These are phyloP conservation scores for Truncatella angustata DNA, from an alignment of 2,329 filamentous ascomycete genomes.

Conservation along the genomic window DNA sequence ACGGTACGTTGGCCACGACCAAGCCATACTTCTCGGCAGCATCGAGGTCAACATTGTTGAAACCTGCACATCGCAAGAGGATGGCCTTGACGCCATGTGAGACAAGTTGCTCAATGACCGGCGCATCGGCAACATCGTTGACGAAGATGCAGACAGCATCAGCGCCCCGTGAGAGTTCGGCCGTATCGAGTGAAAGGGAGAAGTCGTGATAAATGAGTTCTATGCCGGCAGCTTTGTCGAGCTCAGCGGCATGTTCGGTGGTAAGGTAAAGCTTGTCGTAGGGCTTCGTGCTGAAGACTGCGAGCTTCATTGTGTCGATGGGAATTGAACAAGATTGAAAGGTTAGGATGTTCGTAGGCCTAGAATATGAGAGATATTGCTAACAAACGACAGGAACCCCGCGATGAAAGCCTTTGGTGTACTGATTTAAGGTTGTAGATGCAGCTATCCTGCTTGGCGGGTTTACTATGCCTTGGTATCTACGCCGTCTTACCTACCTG, in stretches of 20 bases:
- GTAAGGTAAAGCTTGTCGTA: slow-evolving; percentile 59
- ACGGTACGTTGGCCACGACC: slow-evolving; percentile 64
- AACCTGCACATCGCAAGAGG: slow-evolving; percentile 66
- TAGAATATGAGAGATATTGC: no score
- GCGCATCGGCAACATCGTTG: slow-evolving; percentile 56
- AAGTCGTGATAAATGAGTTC: slow-evolving; percentile 59
- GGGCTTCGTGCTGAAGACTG: slow-evolving; percentile 63
- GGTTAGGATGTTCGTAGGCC: no score
- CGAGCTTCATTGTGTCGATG: slow-evolving; percentile 47
- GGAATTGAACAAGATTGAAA: neutral
- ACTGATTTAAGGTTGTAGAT: no score
- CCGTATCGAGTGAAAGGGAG: slow-evolving; percentile 54
- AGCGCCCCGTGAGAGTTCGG: slow-evolving; percentile 47
- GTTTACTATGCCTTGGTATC: no score
- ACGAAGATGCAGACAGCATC: slow-evolving; percentile 67
- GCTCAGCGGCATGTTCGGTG: slow-evolving; percentile 35
- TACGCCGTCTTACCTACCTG: neutral
- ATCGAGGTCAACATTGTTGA: slow-evolving; percentile 64
- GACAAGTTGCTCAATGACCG: slow-evolving; percentile 51
- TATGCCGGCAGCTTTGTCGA: slow-evolving; percentile 34
- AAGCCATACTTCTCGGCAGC: slow-evolving; percentile 53
- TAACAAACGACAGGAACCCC: no score
- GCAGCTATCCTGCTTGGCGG: no score
- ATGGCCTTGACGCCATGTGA: slow-evolving; percentile 53
- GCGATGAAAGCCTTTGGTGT: no score